Percentiles rank a stretch among this genome's conserved stretches.
Evolutionary conservation across 768 basidiomycete species (phyloP).

Genomic region (Suillus cothurnatus): DNA sequence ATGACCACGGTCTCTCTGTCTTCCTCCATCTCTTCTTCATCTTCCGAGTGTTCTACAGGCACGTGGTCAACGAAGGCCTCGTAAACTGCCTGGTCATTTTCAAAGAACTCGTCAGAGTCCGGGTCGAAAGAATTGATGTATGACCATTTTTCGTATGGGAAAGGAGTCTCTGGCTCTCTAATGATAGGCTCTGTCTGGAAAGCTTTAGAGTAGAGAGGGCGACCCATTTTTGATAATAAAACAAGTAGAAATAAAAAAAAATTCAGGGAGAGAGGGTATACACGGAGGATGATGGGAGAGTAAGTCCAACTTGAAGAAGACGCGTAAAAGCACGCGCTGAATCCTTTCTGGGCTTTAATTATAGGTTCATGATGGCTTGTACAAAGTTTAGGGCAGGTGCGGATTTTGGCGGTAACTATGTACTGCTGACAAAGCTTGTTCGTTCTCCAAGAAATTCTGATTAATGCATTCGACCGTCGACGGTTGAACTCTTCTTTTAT

Average conservation of each 20-base stretch:
- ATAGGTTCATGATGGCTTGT: constrained; percentile 6
- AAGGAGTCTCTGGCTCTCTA: constrained; percentile 44
- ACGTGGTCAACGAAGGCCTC: constrained; percentile 64
- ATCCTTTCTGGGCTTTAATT: constrained; percentile 15
- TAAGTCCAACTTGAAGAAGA: neutral
- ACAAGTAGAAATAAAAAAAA: constrained; percentile 19
- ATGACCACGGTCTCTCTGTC: constrained; percentile 35
- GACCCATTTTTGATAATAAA: constrained; percentile 52
- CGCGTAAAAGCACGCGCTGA: constrained; percentile 8
- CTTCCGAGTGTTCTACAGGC: constrained; percentile 10
- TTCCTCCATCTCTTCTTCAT: constrained; percentile 30
- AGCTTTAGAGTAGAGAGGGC: constrained; percentile 55
- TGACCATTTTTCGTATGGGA: constrained; percentile 60
- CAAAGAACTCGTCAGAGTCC: constrained; percentile 79
- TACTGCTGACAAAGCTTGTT: neutral
- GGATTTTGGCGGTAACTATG: constrained; percentile 26
- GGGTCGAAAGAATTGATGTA: constrained; percentile 72
- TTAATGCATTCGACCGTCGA: no score
- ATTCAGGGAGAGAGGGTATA: constrained; percentile 18
- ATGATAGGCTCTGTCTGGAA: constrained; percentile 42
- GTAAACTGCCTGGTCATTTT: constrained; percentile 55
- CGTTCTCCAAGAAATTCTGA: neutral
- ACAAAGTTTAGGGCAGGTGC: constrained; percentile 37
- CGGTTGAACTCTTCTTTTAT: no score
- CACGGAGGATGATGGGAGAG: constrained; percentile 3